Evolutionary conservation across 768 basidiomycete species (phyloP).

Genomic region (Rubroboletus satanas): DNA sequence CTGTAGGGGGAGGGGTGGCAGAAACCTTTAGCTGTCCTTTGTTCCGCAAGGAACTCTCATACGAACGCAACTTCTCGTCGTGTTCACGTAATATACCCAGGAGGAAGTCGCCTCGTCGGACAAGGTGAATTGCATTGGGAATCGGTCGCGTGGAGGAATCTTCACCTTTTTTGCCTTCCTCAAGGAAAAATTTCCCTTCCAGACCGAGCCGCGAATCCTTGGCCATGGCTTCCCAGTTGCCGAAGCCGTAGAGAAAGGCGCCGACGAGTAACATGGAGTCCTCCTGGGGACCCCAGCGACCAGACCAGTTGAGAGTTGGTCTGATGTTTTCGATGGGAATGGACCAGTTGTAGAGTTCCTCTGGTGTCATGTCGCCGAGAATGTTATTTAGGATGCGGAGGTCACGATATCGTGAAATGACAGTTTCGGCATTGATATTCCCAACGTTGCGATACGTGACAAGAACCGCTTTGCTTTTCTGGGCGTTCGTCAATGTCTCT

Average conservation of each 20-base stretch:
- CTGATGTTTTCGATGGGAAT: conserved; percentile 93
- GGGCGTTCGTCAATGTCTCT: conserved; percentile 85
- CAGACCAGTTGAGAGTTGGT: conserved; percentile 93
- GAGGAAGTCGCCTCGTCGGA: conserved; percentile 94
- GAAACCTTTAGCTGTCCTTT: conserved; percentile 70
- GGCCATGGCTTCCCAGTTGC: conserved; percentile 93
- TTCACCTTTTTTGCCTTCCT: conserved; percentile 94
- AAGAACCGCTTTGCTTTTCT: conserved; percentile 96
- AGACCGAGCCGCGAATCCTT: conserved; percentile 83
- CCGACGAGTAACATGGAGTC: conserved; percentile 95
- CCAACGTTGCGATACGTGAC: conserved; percentile 85
- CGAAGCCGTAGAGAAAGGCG: conserved; percentile 90
- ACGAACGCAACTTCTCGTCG: conserved; percentile 86
- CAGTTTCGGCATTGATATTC: conserved; percentile 97
- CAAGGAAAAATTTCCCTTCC: conserved; percentile 94
- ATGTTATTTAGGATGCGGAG: conserved; percentile 84
- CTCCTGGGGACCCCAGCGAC: conserved; percentile 88
- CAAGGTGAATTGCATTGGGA: conserved; percentile 97
- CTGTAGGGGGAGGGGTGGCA: conserved; percentile 70
- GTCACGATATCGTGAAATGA: conserved; percentile 84
- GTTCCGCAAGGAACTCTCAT: conserved; percentile 73
- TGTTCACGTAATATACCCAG: conserved; percentile 79
- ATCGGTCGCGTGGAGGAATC: conserved; percentile 82
- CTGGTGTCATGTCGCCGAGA: conserved; percentile 54
- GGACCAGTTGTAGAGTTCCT: conserved; percentile 76